Evolutionary conservation across 192 early-diverging fungal genomes (phyloP).

Genomic region (Cetraspora pellucida): DNA sequence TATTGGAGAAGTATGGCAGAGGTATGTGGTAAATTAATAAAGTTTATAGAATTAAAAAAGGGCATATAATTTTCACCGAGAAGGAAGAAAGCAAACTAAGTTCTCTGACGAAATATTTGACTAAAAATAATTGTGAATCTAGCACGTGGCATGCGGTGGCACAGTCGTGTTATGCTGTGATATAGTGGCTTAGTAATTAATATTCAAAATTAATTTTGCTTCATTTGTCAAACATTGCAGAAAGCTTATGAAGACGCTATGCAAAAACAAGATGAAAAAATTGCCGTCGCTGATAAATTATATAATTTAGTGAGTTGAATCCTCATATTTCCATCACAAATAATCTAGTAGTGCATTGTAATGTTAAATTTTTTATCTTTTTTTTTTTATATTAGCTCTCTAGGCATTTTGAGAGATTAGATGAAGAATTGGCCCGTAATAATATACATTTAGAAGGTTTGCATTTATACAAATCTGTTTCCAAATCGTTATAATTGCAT

Average conservation of each 20-base stretch:
- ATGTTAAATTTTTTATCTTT: not conserved
- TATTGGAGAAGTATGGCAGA: conserved; percentile 20
- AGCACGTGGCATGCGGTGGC: conserved; percentile 10
- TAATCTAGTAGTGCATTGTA: not conserved
- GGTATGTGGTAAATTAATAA: not conserved
- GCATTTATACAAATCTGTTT: not conserved
- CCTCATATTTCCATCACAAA: too few relatives aligned
- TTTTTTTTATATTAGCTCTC: not conserved
- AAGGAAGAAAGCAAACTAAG: not conserved
- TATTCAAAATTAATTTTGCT: not conserved
- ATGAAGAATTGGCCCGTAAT: conserved; percentile 15
- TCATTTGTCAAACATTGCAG: not conserved
- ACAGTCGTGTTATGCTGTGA: not conserved
- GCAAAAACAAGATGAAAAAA: conserved; percentile 24
- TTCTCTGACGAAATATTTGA: not conserved
- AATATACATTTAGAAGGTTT: conserved; percentile 15
- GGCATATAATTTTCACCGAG: not conserved
- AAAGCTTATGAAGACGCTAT: conserved; percentile 5
- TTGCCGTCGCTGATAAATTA: conserved; percentile 7
- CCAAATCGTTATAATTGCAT: not conserved
- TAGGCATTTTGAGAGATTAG: conserved; percentile 3
- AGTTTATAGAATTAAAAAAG: not conserved
- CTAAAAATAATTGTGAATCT: too few relatives aligned
- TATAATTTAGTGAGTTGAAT: not conserved
- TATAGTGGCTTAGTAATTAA: conserved; percentile 7